A percentile compares a stretch with the other conserved stretches of the same genome.
Conservation (phyloP, 805 yeast species). For the Metschnikowia rubicola region DNA sequence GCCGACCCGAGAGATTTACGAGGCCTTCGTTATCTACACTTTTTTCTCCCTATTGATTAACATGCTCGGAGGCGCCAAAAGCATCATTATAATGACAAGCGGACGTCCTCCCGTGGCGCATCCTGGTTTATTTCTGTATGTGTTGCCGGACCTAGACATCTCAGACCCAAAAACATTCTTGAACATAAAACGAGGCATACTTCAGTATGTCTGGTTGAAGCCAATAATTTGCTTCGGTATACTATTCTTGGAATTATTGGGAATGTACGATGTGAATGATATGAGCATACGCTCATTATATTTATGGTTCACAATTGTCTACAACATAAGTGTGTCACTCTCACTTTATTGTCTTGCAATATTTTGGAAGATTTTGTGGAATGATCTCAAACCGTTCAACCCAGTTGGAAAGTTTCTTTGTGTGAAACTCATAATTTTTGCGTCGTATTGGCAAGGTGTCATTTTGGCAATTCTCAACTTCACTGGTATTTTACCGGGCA, state of each 20-base stretch:
- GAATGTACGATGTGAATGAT: conserved; percentile 50
- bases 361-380: conserved; percentile 88
- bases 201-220: conserved; percentile 94
- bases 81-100: conserved; percentile 66
- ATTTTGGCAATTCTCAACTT: conserved; percentile 51
- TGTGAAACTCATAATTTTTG: conserved; percentile 90
- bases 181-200: conserved; percentile 73
- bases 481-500: conserved; percentile 42
- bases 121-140: conserved; percentile 51
- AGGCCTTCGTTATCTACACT: conserved; percentile 93
- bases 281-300: conserved; percentile 48
- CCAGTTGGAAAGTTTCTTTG: conserved; percentile 93
- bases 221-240: conserved; percentile 70
- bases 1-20: conserved; percentile 85
- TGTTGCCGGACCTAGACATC: conserved; percentile 64
- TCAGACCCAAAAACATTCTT: conserved; percentile 82
- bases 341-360: conserved; percentile 83
- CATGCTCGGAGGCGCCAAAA: conserved; percentile 88
- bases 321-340: conserved; percentile 75
- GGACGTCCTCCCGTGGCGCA: conserved; percentile 72
- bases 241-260: conserved; percentile 43
- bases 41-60: conserved; percentile 80
- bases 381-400: conserved; percentile 70
- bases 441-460: conserved; percentile 96
- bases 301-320: conserved; percentile 63